Base-by-base conservation (phyloP, 108 stramenopile genomes). In the Pseudonitzschia delicatissima region DNA sequence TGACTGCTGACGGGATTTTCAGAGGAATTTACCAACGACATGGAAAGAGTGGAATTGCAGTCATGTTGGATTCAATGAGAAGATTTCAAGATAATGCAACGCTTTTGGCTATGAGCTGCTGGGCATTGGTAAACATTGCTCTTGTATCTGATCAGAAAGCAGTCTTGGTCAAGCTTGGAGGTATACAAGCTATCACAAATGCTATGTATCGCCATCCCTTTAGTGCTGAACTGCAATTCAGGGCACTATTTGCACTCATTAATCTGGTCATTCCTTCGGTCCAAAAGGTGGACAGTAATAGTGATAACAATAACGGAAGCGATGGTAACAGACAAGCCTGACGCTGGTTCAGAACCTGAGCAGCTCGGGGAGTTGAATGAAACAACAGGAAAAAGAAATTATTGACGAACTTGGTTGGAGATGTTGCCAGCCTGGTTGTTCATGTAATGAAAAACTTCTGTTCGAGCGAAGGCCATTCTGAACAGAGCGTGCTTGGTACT, bases 51-150 rank as follows among this genome's bases (percentile, higher is more conserved):
- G 91, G 93, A 23, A 91, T 94, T 53, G 85, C 87, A 49, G 86
- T 94, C 42, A 87, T 96, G 82, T 77, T 96, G 31, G 90, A 89
- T 60, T 87, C 91, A 25, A 95, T 96, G 93, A 69, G 64, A 45
- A 62, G 88, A 8, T 91, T 92, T 71, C 79, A 72, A 28, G 71
- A 78, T 18, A 80, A 92, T 61, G 89, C 77, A 27, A 58, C 77
- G 17, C 84, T 93, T n/a, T 93, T 93, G 67, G 92, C 96, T 26
- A 95, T 95, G 96, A 87, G 91, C 64, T 96, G 96, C 69, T 96
- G 96, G 96, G 84, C 88, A 11, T 62, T 96, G 68, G 96, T 96
- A 35, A 96, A 96, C 67, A 81, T 96, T 66, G 92, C 96, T 4
- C 72, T 96, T 5, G 88, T 86, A 36, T 89, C 92, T 31, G 66